Base-by-base conservation (phyloP, 176 grass and related monocot species). In the Oryza brachyantha region DNA sequence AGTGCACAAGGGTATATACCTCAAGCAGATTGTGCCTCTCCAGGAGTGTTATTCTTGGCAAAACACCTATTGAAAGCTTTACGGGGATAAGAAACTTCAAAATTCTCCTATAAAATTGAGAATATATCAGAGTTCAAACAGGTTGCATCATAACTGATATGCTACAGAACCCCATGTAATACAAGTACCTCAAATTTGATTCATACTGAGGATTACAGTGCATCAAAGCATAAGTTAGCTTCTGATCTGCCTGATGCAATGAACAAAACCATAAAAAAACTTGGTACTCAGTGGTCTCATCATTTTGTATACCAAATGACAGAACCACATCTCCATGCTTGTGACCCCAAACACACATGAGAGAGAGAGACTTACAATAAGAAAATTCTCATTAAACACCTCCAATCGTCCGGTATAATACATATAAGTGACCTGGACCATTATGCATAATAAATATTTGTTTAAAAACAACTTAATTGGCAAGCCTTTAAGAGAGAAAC, bases 381-480 rank as follows among this genome's bases (percentile, higher is more conserved):
- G 87, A 84, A 99, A 95, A 29, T 93, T 99, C 72, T 99, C 96
- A 79, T 99, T 99, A 26, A 91, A 99, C 64, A 99, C 92, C 70
- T 99, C 96, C 64, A 95, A 76, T 42, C 90, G 83, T 39, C 92
- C 90, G 68, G 92, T 95, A 75, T 99, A 99, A 85, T 95, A 99
- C 96, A 99, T 95, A 50, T 99, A 99, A 26, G 96, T 95, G 63
- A 99, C 96, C 96, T 91, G 85, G 32, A 39, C 7, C 78, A 78
- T 73, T 58, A 81, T 19, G 64, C 76, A 86, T 26, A 45, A 43
- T 60, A 25, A 87, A 72, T 55, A 64, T 34, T 73, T 59, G 29
- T 19, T 37, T 24, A 8, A 68, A 64, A 13, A 66, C 66, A 27
- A 29, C 39, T 7, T 50, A 52, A 75, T 9, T 39, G 54, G 21